phyloP scores from a whole-genome alignment of 331 rosid genomes.

The Acacia pycnantha region DNA sequence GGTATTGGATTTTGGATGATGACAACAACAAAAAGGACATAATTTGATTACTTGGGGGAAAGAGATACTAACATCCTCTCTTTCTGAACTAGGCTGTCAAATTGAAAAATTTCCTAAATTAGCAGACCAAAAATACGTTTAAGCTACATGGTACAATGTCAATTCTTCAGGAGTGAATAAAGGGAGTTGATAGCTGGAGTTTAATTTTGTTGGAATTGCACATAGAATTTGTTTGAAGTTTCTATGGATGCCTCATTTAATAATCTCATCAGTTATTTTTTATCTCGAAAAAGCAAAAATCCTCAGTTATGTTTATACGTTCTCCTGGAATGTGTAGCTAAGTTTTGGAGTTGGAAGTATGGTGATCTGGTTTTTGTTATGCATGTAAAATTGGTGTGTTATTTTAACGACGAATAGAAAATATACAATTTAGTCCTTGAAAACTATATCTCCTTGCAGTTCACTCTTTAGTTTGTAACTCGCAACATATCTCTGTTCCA shows the following conservation, averaged over 20 bases:
- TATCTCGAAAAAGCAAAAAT: not conserved
- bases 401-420: not conserved
- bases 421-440: not conserved
- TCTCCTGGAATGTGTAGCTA: not conserved
- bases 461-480: not conserved
- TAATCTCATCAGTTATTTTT: not conserved
- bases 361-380: not conserved
- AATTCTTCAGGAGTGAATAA: not conserved
- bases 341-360: not conserved
- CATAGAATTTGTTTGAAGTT: not conserved
- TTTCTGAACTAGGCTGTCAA: not conserved
- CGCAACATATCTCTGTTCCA: not conserved
- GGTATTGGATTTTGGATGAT: not conserved
- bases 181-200: not conserved
- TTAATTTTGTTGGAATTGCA: not conserved
- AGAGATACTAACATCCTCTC: not conserved
- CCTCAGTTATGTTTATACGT: not conserved
- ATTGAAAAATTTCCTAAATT: not conserved
- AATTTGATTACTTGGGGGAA: not conserved
- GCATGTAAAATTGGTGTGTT: not conserved
- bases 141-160: not conserved
- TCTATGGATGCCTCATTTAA: slow-evolving; percentile 3
- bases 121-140: not conserved
- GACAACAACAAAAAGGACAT: not conserved
- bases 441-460: not conserved